A percentile compares a stretch with the other conserved stretches of the same genome.
Conservation (phyloP, 441 rosid species). For the Dalechampia spathulata region DNA sequence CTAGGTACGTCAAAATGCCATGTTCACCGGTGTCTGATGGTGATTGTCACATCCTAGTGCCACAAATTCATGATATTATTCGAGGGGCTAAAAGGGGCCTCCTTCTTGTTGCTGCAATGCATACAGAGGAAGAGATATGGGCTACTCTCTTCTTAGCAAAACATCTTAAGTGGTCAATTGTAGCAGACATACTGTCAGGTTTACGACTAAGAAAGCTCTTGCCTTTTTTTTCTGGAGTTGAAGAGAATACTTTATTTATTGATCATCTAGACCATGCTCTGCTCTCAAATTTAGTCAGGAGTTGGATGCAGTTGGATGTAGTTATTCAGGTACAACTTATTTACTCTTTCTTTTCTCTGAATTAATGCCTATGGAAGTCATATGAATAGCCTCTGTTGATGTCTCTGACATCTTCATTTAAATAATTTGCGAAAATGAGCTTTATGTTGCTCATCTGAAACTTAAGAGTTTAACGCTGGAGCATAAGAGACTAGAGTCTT, state of each 20-base stretch:
- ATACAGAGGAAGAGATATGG: constrained; percentile 90
- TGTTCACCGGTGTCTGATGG: constrained; percentile 27
- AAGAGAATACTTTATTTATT: constrained; percentile 44
- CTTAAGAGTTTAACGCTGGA: neutral
- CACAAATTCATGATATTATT: constrained; percentile 53
- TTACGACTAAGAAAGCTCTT: constrained; percentile 70
- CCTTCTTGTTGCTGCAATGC: constrained; percentile 63
- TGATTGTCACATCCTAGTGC: constrained; percentile 27
- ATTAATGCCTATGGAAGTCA: neutral
- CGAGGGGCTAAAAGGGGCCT: constrained; percentile 57
- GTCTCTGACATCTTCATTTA: neutral
- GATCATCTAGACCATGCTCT: constrained; percentile 91
- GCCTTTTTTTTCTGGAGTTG: constrained; percentile 38
- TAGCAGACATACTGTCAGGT: constrained; percentile 90
- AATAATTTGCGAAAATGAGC: neutral
- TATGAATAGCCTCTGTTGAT: neutral
- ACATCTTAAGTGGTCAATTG: constrained; percentile 87
- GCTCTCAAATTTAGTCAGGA: constrained; percentile 61
- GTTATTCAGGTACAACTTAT: constrained; percentile 67
- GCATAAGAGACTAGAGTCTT: neutral
- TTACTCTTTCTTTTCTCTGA: neutral
- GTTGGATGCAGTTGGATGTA: constrained; percentile 55
- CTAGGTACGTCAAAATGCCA: constrained; percentile 59
- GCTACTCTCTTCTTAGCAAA: constrained; percentile 81
- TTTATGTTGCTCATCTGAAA: neutral